Evolutionary conservation across 1,284 basidiomycete genomes (phyloP), one percentile per base, ranked within the genome.

Genomic region (Hemileccinum hortonii): DNA sequence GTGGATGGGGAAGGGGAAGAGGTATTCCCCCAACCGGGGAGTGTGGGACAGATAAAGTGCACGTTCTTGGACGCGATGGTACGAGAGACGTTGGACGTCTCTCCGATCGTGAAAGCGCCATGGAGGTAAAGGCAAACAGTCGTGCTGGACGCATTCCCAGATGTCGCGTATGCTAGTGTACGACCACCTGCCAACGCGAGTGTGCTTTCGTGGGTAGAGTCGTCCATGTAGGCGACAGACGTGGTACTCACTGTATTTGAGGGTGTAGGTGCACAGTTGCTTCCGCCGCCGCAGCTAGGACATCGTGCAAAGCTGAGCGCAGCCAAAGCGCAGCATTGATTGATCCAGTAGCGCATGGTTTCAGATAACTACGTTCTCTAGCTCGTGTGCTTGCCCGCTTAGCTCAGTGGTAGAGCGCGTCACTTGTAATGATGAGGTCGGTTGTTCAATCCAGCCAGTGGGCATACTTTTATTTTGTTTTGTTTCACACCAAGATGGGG

Each of bases 331-430:
- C 26, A 5, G 26, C 26, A 29, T 5, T 10, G 26, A 29, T 29
- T 29, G 26, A 10, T 29, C 26, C 5, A 29, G 26, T 6, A 24
- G 26, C 26, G 26, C 10, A 19, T 19, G 6, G 6, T 15, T 9
- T 30, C 29, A 30, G 18, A 15, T 43, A 21, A 5, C n/a, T 9
- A 39, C 3, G 22, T 6, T 6, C 6, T 3, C 3, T 0, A 6
- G 15, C 0, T 3, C 7, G 2, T 42, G 11, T 24, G 22, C 42
- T 54, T 12, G 76, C 77, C 77, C 77, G 73, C 66, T 79, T 79
- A 76, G 78, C 78, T 78, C 78, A 79, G 78, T 76, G 75, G 77
- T 75, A 79, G 77, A 78, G 78, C 77, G 77, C 75, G 72, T 70
- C 77, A 79, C 78, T 79, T 71, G 77, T 79, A 78, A 78, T 79